Percentiles rank a stretch among this genome's conserved stretches.
These are phyloP conservation scores for Aureobasidium sp. DNA, from an alignment of 2,329 filamentous ascomycete genomes.

Conservation along the genomic window DNA sequence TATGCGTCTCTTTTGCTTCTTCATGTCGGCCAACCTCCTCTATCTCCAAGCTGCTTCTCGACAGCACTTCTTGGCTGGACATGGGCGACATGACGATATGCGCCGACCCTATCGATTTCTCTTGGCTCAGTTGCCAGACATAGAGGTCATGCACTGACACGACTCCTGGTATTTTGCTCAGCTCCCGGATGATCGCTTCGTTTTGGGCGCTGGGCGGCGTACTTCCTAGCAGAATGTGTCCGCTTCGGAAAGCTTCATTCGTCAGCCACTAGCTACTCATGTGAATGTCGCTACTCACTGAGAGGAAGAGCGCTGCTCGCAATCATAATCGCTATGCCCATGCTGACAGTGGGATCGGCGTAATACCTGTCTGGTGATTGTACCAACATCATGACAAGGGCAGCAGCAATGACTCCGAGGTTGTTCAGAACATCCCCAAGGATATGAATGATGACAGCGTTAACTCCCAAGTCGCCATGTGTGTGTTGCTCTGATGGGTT, in stretches of 20 bases:
- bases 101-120: slow-evolving; percentile 60
- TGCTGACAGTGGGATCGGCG: slow-evolving; percentile 60
- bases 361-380: slow-evolving; percentile 54
- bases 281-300: not conserved
- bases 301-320: slow-evolving; percentile 17
- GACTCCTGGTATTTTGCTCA: slow-evolving; percentile 61
- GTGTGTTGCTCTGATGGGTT: slow-evolving; percentile 12
- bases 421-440: slow-evolving; percentile 69
- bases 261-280: slow-evolving; percentile 34
- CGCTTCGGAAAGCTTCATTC: slow-evolving; percentile 45
- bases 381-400: slow-evolving; percentile 60
- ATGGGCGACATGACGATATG: slow-evolving; percentile 53
- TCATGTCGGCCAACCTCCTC: not conserved
- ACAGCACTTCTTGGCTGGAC: not conserved
- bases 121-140: slow-evolving; percentile 65
- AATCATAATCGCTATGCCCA: slow-evolving; percentile 67
- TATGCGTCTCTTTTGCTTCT: not conserved
- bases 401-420: slow-evolving; percentile 63
- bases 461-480: slow-evolving; percentile 58
- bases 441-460: slow-evolving; percentile 63
- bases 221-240: slow-evolving; percentile 59
- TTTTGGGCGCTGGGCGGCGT: slow-evolving; percentile 53
- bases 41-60: not conserved
- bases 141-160: slow-evolving; percentile 63
- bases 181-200: slow-evolving; percentile 58